phyloP scores from a whole-genome alignment of 331 rosid genomes.

The Rosa hybrid region DNA sequence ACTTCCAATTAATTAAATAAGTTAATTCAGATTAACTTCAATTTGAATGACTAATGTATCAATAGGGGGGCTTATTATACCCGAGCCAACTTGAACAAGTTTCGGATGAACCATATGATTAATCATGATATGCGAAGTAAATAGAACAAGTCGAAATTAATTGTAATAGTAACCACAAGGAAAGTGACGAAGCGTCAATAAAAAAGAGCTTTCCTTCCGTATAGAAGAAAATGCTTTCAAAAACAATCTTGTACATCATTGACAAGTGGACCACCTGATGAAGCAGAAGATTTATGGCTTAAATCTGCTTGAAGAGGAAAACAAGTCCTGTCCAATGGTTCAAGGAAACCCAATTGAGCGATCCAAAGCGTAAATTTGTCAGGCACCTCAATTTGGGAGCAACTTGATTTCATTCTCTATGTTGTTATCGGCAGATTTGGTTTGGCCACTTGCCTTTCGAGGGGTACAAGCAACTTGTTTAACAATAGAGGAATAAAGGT shows the following conservation, averaged over 20 bases:
- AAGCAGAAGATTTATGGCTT: background rate
- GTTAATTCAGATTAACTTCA: too few species aligned
- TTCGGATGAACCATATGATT: background rate
- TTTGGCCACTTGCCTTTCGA: constrained; percentile 30
- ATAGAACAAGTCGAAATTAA: background rate
- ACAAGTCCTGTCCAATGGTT: background rate
- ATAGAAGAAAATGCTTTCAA: background rate
- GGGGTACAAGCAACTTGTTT: constrained; percentile 59
- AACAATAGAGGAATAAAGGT: constrained; percentile 71
- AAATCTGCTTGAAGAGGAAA: background rate
- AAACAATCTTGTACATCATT: background rate
- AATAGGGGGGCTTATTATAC: too few species aligned
- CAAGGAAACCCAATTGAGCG: background rate
- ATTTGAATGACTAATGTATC: too few species aligned
- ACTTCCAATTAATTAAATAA: too few species aligned
- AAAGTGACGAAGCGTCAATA: too few species aligned
- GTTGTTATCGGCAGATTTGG: constrained; percentile 41
- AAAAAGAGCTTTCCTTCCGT: too few species aligned
- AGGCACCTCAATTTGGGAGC: constrained; percentile 36
- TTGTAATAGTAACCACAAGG: too few species aligned
- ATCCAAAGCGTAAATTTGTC: background rate
- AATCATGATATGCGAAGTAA: background rate
- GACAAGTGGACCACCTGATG: background rate
- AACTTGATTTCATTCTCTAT: constrained; percentile 46
- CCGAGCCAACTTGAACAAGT: background rate